Evolutionary conservation across 139 green algal genomes (phyloP), one percentile per base, ranked within the genome.

Genomic region (Coccomyxa sp.): DNA sequence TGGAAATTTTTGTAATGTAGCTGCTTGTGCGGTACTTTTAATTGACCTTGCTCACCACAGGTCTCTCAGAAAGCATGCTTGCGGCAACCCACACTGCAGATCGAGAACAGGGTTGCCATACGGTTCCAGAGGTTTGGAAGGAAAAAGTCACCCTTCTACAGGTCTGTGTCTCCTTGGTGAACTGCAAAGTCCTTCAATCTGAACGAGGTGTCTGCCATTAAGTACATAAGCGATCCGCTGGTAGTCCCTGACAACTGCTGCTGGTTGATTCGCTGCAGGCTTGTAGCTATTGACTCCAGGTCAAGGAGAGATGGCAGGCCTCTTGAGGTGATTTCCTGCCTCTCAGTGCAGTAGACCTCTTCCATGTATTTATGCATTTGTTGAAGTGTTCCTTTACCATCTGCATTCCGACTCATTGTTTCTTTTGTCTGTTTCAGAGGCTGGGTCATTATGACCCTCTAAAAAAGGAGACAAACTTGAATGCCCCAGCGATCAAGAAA

Each of bases 401-500:
- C 38, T 51, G n/a, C n/a, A 27, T 66, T 25, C 59, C 81, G 58
- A 63, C 27, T 57, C 74, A 51, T 30, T 63, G 67, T 87, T 76
- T 27, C 15, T 17, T 78, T 79, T 21, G 32, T 32, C 51, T 63
- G 60, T 0, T 82, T 66, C 83, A 90, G 90, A 95, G 94, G 80
- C 88, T 98, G 23, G 96, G 96, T 57, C 98, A 92, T 87, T 95
- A 97, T 84, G 87, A 98, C 80, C 95, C 94, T 23, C 83, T 97
- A 31, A 93, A 86, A 67, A 96, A 98, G 90, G 92, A 98, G 88
- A 94, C 94, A 51, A 96, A 95, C 85, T 89, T 98, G 38, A 96
- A 98, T 87, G 96, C 95, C 10, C 95, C 95, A 23, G 91, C 93
- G 51, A 98, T 98, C 88, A 98, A 98, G 92, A 94, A 96, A 88